These are phyloP conservation scores for Lentithecium fluviatile DNA, from an alignment of 495 filamentous ascomycete genomes.

Conservation along the genomic window DNA sequence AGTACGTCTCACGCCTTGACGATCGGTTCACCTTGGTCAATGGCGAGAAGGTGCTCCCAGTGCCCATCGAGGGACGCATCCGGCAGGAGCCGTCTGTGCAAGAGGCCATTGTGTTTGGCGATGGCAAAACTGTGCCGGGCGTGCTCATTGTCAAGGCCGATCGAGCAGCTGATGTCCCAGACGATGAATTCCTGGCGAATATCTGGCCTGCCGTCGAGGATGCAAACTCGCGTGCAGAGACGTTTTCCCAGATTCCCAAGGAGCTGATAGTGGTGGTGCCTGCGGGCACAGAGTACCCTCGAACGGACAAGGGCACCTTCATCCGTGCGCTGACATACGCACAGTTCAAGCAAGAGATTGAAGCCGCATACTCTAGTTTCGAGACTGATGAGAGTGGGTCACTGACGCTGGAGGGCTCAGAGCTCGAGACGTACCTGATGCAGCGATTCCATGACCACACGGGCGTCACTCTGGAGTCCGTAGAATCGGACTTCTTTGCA, in stretches of 20 bases:
- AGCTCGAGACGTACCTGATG: too few relatives aligned
- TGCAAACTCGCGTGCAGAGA: slow-evolving; percentile 25
- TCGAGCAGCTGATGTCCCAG: slow-evolving; percentile 12
- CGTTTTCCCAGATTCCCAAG: slow-evolving; percentile 22
- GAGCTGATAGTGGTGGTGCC: slow-evolving; percentile 31
- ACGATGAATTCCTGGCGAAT: slow-evolving; percentile 25
- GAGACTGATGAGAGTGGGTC: too few relatives aligned
- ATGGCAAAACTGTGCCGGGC: slow-evolving; percentile 37
- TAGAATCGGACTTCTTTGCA: slow-evolving; percentile 35
- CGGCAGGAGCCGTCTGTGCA: slow-evolving; percentile 51
- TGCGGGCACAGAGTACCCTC: slow-evolving; percentile 15
- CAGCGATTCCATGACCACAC: too few relatives aligned
- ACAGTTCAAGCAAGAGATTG: slow-evolving; percentile 33
- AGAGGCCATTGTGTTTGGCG: slow-evolving; percentile 60
- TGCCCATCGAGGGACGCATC: slow-evolving; percentile 59
- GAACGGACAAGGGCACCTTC: slow-evolving; percentile 38
- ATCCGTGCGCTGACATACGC: slow-evolving; percentile 35
- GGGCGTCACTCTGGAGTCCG: too few relatives aligned
- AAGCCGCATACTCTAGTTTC: too few relatives aligned
- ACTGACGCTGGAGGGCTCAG: too few relatives aligned
- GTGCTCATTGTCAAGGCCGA: slow-evolving; percentile 36
- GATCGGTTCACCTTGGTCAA: slow-evolving; percentile 63
- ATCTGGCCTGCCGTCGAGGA: slow-evolving; percentile 32
- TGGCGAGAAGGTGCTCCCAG: slow-evolving; percentile 69
- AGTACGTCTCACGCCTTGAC: slow-evolving; percentile 62